Conservation (phyloP, 257 asterid species). For the Euphrasia confusa region DNA sequence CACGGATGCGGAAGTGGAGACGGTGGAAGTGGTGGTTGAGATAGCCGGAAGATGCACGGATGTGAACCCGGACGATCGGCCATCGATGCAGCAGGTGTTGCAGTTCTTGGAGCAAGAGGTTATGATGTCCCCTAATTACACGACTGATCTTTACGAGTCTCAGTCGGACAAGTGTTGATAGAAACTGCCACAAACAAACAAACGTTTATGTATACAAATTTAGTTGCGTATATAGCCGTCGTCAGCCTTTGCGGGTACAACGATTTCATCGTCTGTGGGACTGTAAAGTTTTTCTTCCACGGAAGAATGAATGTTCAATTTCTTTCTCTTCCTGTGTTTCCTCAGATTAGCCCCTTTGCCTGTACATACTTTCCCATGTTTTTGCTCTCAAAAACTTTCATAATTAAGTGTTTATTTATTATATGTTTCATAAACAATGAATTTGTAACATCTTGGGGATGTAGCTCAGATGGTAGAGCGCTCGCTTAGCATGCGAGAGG, state of each 20-base stretch:
- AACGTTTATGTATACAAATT: neutral
- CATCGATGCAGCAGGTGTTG: constrained; percentile 83
- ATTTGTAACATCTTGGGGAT: constrained; percentile 38
- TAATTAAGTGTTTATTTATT: no score
- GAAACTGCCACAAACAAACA: neutral
- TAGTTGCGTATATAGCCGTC: no score
- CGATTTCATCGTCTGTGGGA: no score
- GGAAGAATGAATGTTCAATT: no score
- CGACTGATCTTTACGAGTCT: constrained; percentile 72
- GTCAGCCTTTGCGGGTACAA: no score
- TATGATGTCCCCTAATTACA: constrained; percentile 69
- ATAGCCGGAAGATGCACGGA: constrained; percentile 87
- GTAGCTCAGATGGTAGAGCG: constrained; percentile 99
- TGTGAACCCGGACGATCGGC: constrained; percentile 75
- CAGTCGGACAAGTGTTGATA: constrained; percentile 70
- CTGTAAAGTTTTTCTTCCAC: no score
- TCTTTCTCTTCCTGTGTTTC: no score
- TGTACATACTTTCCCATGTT: no score
- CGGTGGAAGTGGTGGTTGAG: constrained; percentile 79
- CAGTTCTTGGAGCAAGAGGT: constrained; percentile 88
- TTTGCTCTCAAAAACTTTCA: no score
- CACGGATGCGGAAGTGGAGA: constrained; percentile 63
- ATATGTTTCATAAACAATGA: no score
- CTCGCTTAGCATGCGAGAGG: constrained; percentile 99
- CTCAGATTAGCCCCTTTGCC: no score